Percentiles rank a stretch among this genome's conserved stretches.
phyloP scores from a whole-genome alignment of 257 asterid species.

The Gentiana straminea region DNA sequence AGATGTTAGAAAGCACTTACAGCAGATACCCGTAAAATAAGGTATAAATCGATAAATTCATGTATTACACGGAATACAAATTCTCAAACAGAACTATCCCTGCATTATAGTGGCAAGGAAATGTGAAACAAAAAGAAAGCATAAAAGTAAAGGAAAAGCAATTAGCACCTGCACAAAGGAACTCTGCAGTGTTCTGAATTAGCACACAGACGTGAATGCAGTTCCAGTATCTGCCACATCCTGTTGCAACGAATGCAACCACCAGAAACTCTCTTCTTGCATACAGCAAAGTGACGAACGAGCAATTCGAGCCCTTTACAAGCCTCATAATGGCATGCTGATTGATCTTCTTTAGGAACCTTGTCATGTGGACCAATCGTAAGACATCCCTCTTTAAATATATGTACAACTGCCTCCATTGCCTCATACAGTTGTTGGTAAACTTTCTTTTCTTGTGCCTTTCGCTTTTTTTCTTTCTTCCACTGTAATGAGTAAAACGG shows the following conservation, averaged over 20 bases:
- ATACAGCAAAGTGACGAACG: slow-evolving; percentile 69
- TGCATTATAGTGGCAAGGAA: no score
- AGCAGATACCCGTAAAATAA: no score
- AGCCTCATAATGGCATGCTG: slow-evolving; percentile 56
- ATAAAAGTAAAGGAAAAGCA: neutral
- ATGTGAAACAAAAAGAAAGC: neutral
- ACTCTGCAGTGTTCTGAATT: slow-evolving; percentile 49
- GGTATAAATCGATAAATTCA: no score
- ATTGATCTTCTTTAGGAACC: slow-evolving; percentile 26
- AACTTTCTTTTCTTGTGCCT: slow-evolving; percentile 36
- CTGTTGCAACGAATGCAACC: slow-evolving; percentile 86
- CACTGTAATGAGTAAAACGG: slow-evolving; percentile 25
- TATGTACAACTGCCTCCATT: slow-evolving; percentile 89
- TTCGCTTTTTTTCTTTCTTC: slow-evolving; percentile 38
- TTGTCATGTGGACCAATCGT: slow-evolving; percentile 72
- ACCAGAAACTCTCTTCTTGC: slow-evolving; percentile 56
- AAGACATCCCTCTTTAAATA: slow-evolving; percentile 77
- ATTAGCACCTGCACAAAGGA: slow-evolving; percentile 64
- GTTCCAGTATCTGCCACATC: slow-evolving; percentile 74
- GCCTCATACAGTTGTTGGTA: slow-evolving; percentile 68
- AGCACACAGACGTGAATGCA: slow-evolving; percentile 77
- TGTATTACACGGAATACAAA: no score
- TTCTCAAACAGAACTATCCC: no score
- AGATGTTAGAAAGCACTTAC: neutral
- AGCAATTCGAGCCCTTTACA: slow-evolving; percentile 65